Percentiles rank a stretch among this genome's conserved stretches.
Evolutionary conservation across 441 rosid genomes (phyloP).

Genomic region (Populus hybrid): DNA sequence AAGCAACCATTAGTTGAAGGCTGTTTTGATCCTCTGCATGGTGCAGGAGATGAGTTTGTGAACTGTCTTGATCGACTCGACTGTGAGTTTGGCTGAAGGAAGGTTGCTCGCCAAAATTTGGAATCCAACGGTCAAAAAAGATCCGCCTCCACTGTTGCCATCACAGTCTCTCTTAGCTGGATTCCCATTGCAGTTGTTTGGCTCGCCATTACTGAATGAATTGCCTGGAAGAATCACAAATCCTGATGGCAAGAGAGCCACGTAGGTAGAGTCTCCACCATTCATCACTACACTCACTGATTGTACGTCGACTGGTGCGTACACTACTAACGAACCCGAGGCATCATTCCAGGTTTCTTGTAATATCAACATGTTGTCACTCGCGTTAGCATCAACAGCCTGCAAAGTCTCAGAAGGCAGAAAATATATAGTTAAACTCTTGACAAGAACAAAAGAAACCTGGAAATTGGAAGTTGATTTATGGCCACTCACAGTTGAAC

Average conservation of each 20-base stretch:
- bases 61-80: conserved; percentile 76
- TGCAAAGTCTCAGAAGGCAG: conserved; percentile 13
- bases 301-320: conserved; percentile 77
- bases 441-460: neutral
- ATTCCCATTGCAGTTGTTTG: conserved; percentile 19
- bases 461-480: neutral
- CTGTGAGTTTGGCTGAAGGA: conserved; percentile 58
- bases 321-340: conserved; percentile 67
- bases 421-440: neutral
- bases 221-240: conserved; percentile 62
- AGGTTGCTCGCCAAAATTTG: conserved; percentile 62
- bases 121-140: conserved; percentile 66
- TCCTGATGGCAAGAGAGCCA: conserved; percentile 73
- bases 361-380: conserved; percentile 61
- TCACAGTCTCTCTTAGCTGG: conserved; percentile 15
- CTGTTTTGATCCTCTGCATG: conserved; percentile 61
- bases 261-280: conserved; percentile 67
- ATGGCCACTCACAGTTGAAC: conserved; percentile 42
- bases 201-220: conserved; percentile 19
- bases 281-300: conserved; percentile 61
- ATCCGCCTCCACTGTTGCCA: conserved; percentile 44
- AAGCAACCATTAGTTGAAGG: conserved; percentile 46
- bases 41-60: conserved; percentile 74
- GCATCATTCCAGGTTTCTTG: conserved; percentile 85
- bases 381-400: conserved; percentile 35